Base-by-base conservation (phyloP, 1,284 basidiomycete genomes). In the Trametes versicolor region DNA sequence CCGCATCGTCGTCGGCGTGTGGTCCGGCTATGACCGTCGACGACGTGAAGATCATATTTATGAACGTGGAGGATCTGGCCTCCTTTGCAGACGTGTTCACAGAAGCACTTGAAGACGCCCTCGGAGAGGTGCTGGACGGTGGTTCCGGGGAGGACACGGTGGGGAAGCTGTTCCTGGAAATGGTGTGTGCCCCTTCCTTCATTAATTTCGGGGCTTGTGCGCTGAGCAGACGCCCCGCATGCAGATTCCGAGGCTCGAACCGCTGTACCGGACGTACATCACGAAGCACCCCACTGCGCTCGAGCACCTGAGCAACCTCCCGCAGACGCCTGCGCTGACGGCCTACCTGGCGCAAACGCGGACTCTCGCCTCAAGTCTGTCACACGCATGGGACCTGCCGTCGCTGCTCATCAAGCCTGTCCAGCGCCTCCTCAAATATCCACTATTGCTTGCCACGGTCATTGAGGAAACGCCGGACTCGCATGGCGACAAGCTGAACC, bases 311-410 rank as follows among this genome's bases (percentile, higher is more conserved):
- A 80, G 85, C 60, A 75, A 82, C n/a, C 76, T 89, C 17, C 83
- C 84, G 10, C 78, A 83, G 66, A 87, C 87, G 0, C 84, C 81
- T 12, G 84, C 88, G 3, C 80, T 92, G n/a, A 79, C 82, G 4
- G 79, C 84, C 0, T 93, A 94, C 77, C 83, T 96, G 37, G 76
- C 85, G 17, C 87, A 90, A 27, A 92, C 91, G 29, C 89, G 89
- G 75, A 80, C 80, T 4, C 81, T 90, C 45, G 90, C 94, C 17
- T 87, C 91, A 23, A 83, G 86, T 5, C 85, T 91, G 51, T 93
- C 95, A 0, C 93, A 96, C 72, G 94, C 96, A 1, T 98, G 96
- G 97, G 96, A 98, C 77, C 87, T 98, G 50, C 86, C 93, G 8
- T 97, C 95, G 0, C 86, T 98, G 65, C 88, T 98, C 65, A 98